These are phyloP conservation scores for Saussurea involucrata DNA, from an alignment of 129 eudicot genomes.

Conservation along the genomic window DNA sequence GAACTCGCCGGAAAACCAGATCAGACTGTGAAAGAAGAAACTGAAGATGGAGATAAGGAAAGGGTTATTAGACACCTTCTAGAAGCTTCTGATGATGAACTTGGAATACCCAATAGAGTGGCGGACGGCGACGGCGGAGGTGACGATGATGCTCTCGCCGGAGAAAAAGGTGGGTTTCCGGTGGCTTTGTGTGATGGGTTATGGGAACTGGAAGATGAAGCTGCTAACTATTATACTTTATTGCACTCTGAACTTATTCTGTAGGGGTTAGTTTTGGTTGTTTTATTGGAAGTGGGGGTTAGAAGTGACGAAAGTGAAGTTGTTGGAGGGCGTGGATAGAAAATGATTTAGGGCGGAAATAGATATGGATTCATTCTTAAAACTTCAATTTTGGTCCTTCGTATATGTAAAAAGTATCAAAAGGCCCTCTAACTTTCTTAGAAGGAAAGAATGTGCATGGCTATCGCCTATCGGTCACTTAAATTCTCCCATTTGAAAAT, in stretches of 20 bases:
- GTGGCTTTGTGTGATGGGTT: conserved; percentile 31
- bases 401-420: conserved; percentile 13
- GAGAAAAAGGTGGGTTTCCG: conserved; percentile 15
- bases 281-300: conserved; percentile 3
- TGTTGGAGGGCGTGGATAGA: conserved; percentile 11
- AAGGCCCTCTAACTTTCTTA: conserved; percentile 18
- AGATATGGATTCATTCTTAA: conserved; percentile 22
- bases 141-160: conserved; percentile 26
- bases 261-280: conserved; percentile 21
- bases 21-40: not conserved
- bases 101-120: conserved; percentile 53
- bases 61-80: conserved; percentile 74
- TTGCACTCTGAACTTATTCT: conserved; percentile 63
- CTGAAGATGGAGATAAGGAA: conserved; percentile 25
- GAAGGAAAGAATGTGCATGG: not conserved
- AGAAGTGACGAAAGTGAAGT: conserved; percentile 15
- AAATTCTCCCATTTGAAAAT: not conserved
- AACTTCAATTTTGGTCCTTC: conserved; percentile 22
- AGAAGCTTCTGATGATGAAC: conserved; percentile 89
- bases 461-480: not conserved
- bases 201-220: conserved; percentile 83
- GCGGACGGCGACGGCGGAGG: not conserved
- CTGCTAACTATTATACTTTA: conserved; percentile 55
- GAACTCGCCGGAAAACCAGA: conserved; percentile 3
- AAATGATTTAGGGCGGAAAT: conserved; percentile 7